Base-by-base conservation (phyloP, 1,284 basidiomycete genomes). In the Athelia psychrophila region DNA sequence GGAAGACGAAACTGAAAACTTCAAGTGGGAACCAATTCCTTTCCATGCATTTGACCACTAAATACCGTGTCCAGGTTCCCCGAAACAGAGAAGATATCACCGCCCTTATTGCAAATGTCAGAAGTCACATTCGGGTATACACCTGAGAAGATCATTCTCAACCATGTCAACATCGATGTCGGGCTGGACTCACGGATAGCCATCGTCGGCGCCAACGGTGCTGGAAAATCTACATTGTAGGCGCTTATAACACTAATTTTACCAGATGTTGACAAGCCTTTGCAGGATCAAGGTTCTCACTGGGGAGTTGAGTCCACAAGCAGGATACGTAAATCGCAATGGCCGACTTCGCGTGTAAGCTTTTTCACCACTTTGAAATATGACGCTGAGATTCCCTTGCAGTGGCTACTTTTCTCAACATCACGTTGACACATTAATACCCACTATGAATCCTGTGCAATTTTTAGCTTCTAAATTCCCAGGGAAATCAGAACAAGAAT, bases 371-470 rank as follows among this genome's bases (percentile, higher is more conserved):
- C 16, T 22, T 48, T 24, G 18, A 10, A 23, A n/a, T 54, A 22
- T 20, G 36, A 36, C 45, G 23, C 19, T 51, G 5, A 47, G 49
- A 23, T 45, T n/a, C 38, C 32, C 47, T 12, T 24, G 23, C 63
- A 91, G 85, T 54, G 91, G 89, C 27, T 96, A 98, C 76, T 98
- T 98, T 69, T 92, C 95, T 15, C 97, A 99, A 66, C 97, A 99
- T 70, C 97, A 99, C 67, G 90, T 99, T 49, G 97, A 99, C 69
- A 90, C 91, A 48, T 81, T 99, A 52, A 84, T 88, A 53, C 84
- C 94, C 0, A 81, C 79, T 3, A 83, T 96, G 79, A 88, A 86
- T 13, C 91, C 95, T 0, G 97, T 99, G 8, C 88, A 92, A 60
- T 98, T 98, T 77, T 75, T 99, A 25, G 91, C 93, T 18, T 84